Base-by-base conservation (phyloP, 2,329 filamentous ascomycete genomes). In the Aspergillus ustus region DNA sequence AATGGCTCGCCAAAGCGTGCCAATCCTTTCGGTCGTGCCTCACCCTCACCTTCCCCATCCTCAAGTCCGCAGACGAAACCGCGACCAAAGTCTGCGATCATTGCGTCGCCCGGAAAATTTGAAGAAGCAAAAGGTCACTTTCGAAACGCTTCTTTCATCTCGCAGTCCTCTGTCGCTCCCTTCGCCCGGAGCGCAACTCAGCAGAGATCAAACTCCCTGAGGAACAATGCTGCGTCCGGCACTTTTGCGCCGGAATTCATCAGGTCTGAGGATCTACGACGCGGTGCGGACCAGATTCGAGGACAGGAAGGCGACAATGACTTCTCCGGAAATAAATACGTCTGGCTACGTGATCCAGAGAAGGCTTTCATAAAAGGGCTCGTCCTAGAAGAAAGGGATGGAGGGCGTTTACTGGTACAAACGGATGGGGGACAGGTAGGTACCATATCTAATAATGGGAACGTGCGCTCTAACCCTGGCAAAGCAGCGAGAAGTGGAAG, bases 161-260 rank as follows among this genome's bases (percentile, higher is more conserved):
- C 82, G 44, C 84, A 88, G 75, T 72, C 87, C 1, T 75, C 84
- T 49, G 77, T 79, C 28, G 76, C 80, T 43, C 70, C 75, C 37
- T 71, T 81, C 7, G 69, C 76, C n/a, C 75, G 82, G 52, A 73
- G 77, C 29, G 69, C 70, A 44, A 70, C 71, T 28, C 75, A 80
- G 31, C 76, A 77, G 62, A 81, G 85, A 34, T 84, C 86, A 52
- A 86, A 89, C 67, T 95, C 93, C 5, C 85, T 86, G 40, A 80
- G 85, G 66, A 88, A 85, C 62, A 85, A 82, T 69, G 85, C 85
- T 2, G 82, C 83, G 7, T 91, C 90, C 0, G 90, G 87, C 66
- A 99, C 95, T 1, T 99, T 99, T 81, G 94, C 95, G 40, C 95
- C 94, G 2, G 91, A 92, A 9, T 99, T 99, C 77, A 98, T 99